Evolutionary conservation across 441 rosid species (phyloP), one percentile per base, ranked within the genome.

Genomic region (Cnidoscolus chayamansa): DNA sequence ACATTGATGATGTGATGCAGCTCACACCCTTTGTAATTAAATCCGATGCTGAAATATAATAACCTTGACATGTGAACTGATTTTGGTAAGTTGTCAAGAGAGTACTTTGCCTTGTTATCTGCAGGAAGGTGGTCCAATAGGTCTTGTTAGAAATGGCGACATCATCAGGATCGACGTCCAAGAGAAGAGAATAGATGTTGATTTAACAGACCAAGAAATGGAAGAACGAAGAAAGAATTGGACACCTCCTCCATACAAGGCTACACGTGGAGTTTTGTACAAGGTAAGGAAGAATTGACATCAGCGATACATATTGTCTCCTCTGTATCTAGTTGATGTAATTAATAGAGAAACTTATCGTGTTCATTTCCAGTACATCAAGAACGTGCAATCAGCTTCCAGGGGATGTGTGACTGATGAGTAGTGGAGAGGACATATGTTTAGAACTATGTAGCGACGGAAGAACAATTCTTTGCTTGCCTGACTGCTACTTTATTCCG

Each of bases 371-470:
- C 89, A 95, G 99, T 95, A 95, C 88, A 91, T 95, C 81, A 95
- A 91, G 92, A 90, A 82, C 1, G 99, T 94, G 70, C 86, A 89
- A 65, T 80, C 98, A 0, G 97, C 99, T 71, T 87, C 99, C 19
- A 61, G 63, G 65, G 99, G 98, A 70, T 95, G 99, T 7, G 99
- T 95, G 65, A 92, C 98, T 0, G 99, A 95, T 68, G 98, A 95
- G 80, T 92, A 86, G 79, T 12, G 55, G 10, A 30, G 69, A 59
- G 63, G 43, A 30, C 40, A 30, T 20, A 12, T 15, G 31, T 59
- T 30, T 10, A 11, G 63, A 1, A 31, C 37, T 59, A 12, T 59
- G 4, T 37, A 58, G 63, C 4, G 63, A 31, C 31, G 31, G 5
- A 30, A 20, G 31, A 10, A 30, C 0, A 30, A 56, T 10, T 56